Evolutionary conservation across 192 early-diverging fungal genomes (phyloP), one percentile per base, ranked within the genome.

Genomic region (Coemansia sp.): DNA sequence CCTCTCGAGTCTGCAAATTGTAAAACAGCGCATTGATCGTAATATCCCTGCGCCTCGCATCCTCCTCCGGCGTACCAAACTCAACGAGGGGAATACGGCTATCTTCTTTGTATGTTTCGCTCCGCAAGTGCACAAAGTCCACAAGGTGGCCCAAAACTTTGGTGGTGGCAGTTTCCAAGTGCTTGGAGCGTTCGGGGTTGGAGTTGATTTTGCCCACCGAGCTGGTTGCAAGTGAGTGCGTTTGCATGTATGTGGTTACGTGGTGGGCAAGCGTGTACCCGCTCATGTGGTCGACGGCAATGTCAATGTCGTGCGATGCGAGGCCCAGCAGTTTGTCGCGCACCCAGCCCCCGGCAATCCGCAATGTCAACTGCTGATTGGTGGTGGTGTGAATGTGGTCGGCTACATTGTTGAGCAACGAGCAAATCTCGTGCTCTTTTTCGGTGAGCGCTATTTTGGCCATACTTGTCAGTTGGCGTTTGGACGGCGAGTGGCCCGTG

Each of bases 271-370:
- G 94, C 12, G 94, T 91, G 59, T 85, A 91, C 6, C 97, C 97
- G 83, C 87, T 94, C 88, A 98, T 94, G 19, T 79, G 84, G 83
- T 97, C 91, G 15, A 99, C 83, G 3, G 94, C 97, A 29, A 99
- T 86, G 70, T 99, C 97, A 25, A 99, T 73, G 85, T 99, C 97
- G 68, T 95, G 83, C 57, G 87, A 90, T 24, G 90, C 85, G 38
- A 83, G 82, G 3, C 92, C 93, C 2, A 99, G 86, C n/a, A 98
- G 82, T 90, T 99, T 99, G 76, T 99, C 97, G 58, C 97, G 86
- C 45, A 99, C 97, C 97, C 96, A 99, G 10, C 97, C 97, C 50
- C 97, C 97, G 24, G 95, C 95, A 45, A 99, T 93, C 15, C 97
- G 85, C 49, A 96, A 85, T 22, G 85, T 73, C 79, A 60, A 92